phyloP scores from a whole-genome alignment of 2,329 filamentous ascomycete species.

The Metarhizium humberi region DNA sequence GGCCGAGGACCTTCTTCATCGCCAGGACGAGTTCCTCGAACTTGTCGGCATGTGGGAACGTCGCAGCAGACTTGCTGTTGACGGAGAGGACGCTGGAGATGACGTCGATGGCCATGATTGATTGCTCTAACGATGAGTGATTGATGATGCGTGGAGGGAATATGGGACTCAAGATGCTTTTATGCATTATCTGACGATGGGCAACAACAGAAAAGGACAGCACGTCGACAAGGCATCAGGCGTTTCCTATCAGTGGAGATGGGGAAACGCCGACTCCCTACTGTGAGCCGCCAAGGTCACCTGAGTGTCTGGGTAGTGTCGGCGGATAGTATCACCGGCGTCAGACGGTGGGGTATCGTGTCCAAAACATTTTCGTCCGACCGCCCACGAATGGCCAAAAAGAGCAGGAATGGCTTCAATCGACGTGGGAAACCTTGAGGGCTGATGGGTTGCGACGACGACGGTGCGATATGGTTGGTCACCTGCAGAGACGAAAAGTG shows the following conservation, averaged over 20 bases:
- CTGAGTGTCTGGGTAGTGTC: constrained; percentile 13
- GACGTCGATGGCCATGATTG: constrained; percentile 26
- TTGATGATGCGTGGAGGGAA: background rate
- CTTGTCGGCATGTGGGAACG: constrained; percentile 23
- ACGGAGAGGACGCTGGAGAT: constrained; percentile 16
- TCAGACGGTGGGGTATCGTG: constrained; percentile 16
- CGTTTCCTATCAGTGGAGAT: constrained; percentile 5
- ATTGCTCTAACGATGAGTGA: constrained; percentile 3
- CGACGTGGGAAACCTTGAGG: constrained; percentile 4
- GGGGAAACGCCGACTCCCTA: constrained; percentile 1
- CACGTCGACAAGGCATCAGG: constrained; percentile 11
- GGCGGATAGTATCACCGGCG: constrained; percentile 20
- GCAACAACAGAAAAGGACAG: constrained; percentile 11
- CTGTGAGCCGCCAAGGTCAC: constrained; percentile 13
- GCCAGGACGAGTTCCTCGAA: constrained; percentile 65
- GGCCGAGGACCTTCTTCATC: constrained; percentile 68
- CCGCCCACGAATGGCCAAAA: background rate
- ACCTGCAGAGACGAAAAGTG: constrained; percentile 1
- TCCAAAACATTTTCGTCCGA: constrained; percentile 3
- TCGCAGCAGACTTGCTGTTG: constrained; percentile 13
- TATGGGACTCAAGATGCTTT: background rate
- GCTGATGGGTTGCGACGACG: background rate
- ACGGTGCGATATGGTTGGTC: constrained; percentile 4
- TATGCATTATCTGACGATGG: background rate
- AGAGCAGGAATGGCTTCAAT: background rate